phyloP scores from a whole-genome alignment of 768 basidiomycete species.

The Porphyrellus cyaneotinctus region DNA sequence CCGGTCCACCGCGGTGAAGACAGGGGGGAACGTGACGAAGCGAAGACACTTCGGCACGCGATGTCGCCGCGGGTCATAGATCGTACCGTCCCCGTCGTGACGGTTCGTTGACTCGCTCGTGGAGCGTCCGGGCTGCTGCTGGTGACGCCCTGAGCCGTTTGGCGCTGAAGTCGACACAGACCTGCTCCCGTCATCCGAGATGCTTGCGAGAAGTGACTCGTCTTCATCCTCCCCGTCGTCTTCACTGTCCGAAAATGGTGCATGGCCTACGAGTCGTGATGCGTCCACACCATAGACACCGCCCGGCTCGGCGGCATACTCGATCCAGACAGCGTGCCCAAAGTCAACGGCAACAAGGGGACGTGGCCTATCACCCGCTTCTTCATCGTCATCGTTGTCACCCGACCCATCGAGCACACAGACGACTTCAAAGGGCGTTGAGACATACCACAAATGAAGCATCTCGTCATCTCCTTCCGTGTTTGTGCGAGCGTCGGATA shows the following conservation, averaged over 20 bases:
- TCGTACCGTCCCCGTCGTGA: slow-evolving; percentile 18
- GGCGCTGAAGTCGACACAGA: neutral
- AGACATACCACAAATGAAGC: slow-evolving; percentile 70
- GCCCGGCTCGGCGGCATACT: slow-evolving; percentile 41
- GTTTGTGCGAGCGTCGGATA: neutral
- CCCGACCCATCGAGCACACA: slow-evolving; percentile 49
- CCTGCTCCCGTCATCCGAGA: slow-evolving; percentile 8
- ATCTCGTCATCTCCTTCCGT: slow-evolving; percentile 45
- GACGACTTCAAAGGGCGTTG: slow-evolving; percentile 67
- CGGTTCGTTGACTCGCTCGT: slow-evolving; percentile 10
- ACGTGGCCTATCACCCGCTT: slow-evolving; percentile 46
- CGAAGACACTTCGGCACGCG: slow-evolving; percentile 48
- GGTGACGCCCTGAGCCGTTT: slow-evolving; percentile 2
- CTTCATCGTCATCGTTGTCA: slow-evolving; percentile 33
- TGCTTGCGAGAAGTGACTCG: slow-evolving; percentile 5
- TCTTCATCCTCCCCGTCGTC: slow-evolving; percentile 26
- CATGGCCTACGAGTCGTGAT: slow-evolving; percentile 29
- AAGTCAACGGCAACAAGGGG: slow-evolving; percentile 83
- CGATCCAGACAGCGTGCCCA: slow-evolving; percentile 83
- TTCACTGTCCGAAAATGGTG: slow-evolving; percentile 24
- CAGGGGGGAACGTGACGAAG: slow-evolving; percentile 70
- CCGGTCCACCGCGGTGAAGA: slow-evolving; percentile 21
- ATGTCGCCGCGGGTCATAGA: slow-evolving; percentile 25
- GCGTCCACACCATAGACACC: slow-evolving; percentile 28
- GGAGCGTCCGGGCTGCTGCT: neutral